Conservation (phyloP, 768 basidiomycete genomes). For the Neoboletus subvelutipes region DNA sequence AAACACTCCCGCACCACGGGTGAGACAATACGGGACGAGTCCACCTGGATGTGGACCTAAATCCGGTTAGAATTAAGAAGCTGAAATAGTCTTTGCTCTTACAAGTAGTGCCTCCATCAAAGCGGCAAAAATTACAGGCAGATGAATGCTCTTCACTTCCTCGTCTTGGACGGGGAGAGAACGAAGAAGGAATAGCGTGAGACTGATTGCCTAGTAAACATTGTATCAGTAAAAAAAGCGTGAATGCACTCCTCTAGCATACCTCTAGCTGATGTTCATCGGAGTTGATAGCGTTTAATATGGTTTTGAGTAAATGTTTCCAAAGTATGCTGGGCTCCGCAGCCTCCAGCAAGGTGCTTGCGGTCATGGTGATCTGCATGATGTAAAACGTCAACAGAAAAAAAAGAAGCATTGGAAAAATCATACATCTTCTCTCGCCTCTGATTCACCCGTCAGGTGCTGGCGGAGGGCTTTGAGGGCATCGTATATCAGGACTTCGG, state of each 20-base stretch:
- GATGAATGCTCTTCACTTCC: slow-evolving; percentile 75
- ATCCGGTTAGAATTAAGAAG: slow-evolving; percentile 3
- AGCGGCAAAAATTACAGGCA: slow-evolving; percentile 75
- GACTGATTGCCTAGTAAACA: slow-evolving; percentile 53
- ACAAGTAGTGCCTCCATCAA: slow-evolving; percentile 67
- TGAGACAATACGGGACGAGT: slow-evolving; percentile 36
- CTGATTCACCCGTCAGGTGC: slow-evolving; percentile 50
- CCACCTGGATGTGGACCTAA: slow-evolving; percentile 40
- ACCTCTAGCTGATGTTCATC: slow-evolving; percentile 51
- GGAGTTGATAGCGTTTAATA: slow-evolving; percentile 55
- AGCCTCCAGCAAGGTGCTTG: slow-evolving; percentile 88
- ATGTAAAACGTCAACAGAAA: background rate
- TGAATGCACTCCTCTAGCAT: slow-evolving; percentile 8
- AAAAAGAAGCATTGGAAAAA: background rate
- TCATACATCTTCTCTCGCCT: slow-evolving; percentile 62
- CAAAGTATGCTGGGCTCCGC: slow-evolving; percentile 87
- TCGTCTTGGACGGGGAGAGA: slow-evolving; percentile 83
- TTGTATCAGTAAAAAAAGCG: slow-evolving; percentile 3
- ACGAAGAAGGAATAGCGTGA: slow-evolving; percentile 70
- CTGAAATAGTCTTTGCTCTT: slow-evolving; percentile 17
- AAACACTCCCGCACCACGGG: slow-evolving; percentile 42
- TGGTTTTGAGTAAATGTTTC: slow-evolving; percentile 64
- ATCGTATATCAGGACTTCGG: slow-evolving; percentile 76
- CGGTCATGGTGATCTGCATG: slow-evolving; percentile 71
- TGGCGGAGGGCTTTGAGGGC: slow-evolving; percentile 70